Evolutionary conservation across 2,329 filamentous ascomycete genomes (phyloP).

Genomic region (Graphium sp.): DNA sequence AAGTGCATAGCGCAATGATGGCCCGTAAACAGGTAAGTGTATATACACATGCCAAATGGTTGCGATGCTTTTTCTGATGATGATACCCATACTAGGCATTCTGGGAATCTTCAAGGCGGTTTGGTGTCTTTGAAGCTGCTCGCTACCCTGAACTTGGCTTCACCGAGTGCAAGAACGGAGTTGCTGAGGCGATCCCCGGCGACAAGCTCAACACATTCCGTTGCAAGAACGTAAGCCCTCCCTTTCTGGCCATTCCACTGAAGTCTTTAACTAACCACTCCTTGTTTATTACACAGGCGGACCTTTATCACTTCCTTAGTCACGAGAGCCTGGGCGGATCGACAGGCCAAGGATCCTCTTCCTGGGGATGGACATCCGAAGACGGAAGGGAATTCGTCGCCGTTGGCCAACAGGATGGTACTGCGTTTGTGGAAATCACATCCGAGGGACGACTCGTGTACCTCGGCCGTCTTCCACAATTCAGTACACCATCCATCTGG

Average conservation of each 20-base stretch:
- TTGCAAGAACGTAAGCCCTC: conserved; percentile 22
- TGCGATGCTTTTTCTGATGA: neutral
- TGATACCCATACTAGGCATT: neutral
- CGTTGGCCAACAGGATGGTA: conserved; percentile 24
- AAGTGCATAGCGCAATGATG: neutral
- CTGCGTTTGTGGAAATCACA: conserved; percentile 25
- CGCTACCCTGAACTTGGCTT: conserved; percentile 19
- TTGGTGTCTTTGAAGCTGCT: conserved; percentile 16
- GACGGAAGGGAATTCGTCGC: conserved; percentile 27
- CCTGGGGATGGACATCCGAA: conserved; percentile 29
- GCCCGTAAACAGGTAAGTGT: conserved; percentile 1
- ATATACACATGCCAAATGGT: no score
- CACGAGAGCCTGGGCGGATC: conserved; percentile 33
- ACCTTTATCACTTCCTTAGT: conserved; percentile 36
- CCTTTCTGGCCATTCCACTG: neutral
- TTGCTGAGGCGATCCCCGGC: conserved; percentile 23
- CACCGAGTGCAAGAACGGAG: conserved; percentile 21
- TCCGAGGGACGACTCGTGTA: conserved; percentile 22
- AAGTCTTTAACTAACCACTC: neutral
- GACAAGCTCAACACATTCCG: conserved; percentile 28
- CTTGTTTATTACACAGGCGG: no score
- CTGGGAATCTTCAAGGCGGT: conserved; percentile 6
- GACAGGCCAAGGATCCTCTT: conserved; percentile 17
- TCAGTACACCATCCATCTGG: conserved; percentile 17
- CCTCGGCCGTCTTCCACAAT: conserved; percentile 22